phyloP scores from a whole-genome alignment of 2,329 filamentous ascomycete genomes.

The Parascedosporium putredinis region DNA sequence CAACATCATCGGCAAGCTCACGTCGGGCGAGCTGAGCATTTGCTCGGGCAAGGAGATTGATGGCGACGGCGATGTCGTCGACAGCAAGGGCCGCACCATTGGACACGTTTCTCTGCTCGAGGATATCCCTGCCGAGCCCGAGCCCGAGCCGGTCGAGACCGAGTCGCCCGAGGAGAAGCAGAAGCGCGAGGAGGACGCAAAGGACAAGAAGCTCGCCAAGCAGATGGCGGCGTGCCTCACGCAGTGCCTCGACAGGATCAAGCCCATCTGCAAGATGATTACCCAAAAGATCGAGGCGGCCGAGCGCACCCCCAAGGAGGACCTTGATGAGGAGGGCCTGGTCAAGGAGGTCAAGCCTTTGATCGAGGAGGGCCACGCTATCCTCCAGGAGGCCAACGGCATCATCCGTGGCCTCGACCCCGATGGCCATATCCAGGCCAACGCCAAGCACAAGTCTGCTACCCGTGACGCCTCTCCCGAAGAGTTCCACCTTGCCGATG shows the following conservation, averaged over 20 bases:
- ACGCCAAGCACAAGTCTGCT: constrained; percentile 72
- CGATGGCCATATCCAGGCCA: constrained; percentile 72
- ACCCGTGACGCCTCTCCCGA: constrained; percentile 68
- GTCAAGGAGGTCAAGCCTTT: constrained; percentile 80
- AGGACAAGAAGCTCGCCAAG: constrained; percentile 66
- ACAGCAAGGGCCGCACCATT: constrained; percentile 54
- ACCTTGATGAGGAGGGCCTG: constrained; percentile 81
- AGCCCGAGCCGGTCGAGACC: too few relatives aligned
- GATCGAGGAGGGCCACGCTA: constrained; percentile 74
- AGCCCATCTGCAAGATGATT: constrained; percentile 79
- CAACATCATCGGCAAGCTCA: constrained; percentile 55
- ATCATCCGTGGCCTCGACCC: constrained; percentile 80
- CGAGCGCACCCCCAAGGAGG: constrained; percentile 71
- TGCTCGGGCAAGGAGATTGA: constrained; percentile 61
- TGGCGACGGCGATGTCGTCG: constrained; percentile 60
- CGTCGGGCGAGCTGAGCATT: constrained; percentile 54
- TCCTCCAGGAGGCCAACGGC: constrained; percentile 79
- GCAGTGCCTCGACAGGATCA: constrained; percentile 72
- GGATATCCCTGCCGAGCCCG: constrained; percentile 39
- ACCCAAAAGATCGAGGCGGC: constrained; percentile 72
- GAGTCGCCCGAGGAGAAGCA: constrained; percentile 45
- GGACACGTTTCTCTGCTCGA: constrained; percentile 59
- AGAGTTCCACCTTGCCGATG: constrained; percentile 74
- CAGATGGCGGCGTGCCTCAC: constrained; percentile 65
- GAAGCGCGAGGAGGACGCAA: constrained; percentile 44